Conservation (phyloP, 1,139 yeast genomes). For the Hansenula lynferdii region DNA sequence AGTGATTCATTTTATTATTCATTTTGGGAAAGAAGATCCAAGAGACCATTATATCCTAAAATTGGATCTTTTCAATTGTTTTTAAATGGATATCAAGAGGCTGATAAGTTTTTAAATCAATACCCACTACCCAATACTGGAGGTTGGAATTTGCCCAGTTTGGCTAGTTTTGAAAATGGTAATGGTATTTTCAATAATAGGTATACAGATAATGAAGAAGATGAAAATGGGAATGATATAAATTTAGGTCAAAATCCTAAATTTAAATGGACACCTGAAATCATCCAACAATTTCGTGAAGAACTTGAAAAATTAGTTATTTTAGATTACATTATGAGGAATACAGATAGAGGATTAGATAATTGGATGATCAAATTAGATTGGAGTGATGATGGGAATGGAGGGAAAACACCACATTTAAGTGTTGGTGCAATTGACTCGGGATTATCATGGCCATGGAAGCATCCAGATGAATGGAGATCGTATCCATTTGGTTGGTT, state of each 20-base stretch:
- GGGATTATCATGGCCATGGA: conserved; percentile 77
- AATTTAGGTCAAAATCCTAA: conserved; percentile 16
- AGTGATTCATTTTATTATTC: conserved; percentile 54
- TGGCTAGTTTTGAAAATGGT: conserved; percentile 5
- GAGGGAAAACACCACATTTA: conserved; percentile 34
- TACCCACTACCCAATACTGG: conserved; percentile 50
- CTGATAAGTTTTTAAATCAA: conserved; percentile 51
- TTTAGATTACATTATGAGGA: conserved; percentile 67
- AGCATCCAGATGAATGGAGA: conserved; percentile 80
- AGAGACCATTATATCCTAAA: conserved; percentile 36
- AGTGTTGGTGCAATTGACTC: conserved; percentile 73
- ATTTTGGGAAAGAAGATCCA: conserved; percentile 39
- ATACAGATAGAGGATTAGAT: conserved; percentile 71
- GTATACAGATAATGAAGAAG: conserved; percentile 9
- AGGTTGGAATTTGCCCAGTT: conserved; percentile 11
- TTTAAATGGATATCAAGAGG: conserved; percentile 54
- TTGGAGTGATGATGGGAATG: conserved; percentile 32
- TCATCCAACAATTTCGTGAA: conserved; percentile 48
- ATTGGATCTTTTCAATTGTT: conserved; percentile 68
- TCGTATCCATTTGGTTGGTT: conserved; percentile 81
- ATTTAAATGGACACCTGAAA: conserved; percentile 53
- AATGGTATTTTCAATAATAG: conserved; percentile 3
- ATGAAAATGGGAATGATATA: conserved; percentile 8
- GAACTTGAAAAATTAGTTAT: conserved; percentile 69
- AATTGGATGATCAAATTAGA: conserved; percentile 71